Evolutionary conservation across 169 alveolate genomes (phyloP).

Genomic region (Babesia divergens): DNA sequence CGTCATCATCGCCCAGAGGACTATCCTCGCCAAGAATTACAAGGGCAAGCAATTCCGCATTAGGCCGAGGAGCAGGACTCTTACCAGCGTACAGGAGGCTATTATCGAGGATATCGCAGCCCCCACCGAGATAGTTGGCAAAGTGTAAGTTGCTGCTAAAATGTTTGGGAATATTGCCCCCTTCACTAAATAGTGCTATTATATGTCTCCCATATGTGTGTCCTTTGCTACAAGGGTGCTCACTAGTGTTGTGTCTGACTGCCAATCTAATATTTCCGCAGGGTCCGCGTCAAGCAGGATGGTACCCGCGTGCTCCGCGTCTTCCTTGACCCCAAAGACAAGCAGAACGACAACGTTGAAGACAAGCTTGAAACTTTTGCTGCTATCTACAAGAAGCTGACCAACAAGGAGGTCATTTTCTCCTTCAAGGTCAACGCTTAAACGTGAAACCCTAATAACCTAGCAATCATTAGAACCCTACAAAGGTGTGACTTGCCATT

Average conservation of each 20-base stretch:
- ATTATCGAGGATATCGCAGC: slow-evolving; percentile 92
- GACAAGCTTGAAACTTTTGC: slow-evolving; percentile 91
- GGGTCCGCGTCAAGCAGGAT: slow-evolving; percentile 89
- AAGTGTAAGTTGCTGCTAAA: slow-evolving; percentile 65
- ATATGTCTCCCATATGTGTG: not conserved
- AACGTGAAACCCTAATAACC: slow-evolving; percentile 1
- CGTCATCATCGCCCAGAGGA: slow-evolving; percentile 87
- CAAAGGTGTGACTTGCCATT: not conserved
- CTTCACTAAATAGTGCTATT: not conserved
- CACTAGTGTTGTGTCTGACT: not conserved
- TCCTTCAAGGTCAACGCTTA: slow-evolving; percentile 69
- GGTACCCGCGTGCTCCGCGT: slow-evolving; percentile 91
- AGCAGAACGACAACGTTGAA: slow-evolving; percentile 89
- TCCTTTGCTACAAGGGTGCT: not conserved
- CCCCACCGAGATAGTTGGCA: slow-evolving; percentile 91
- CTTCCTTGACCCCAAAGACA: slow-evolving; percentile 92
- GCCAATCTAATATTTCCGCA: slow-evolving; percentile 4
- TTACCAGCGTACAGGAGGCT: slow-evolving; percentile 94
- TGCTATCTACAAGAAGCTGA: slow-evolving; percentile 91
- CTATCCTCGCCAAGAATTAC: slow-evolving; percentile 84
- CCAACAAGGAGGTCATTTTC: slow-evolving; percentile 90
- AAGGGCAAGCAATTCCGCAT: slow-evolving; percentile 83
- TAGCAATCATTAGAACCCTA: not conserved
- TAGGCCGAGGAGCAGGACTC: slow-evolving; percentile 93
- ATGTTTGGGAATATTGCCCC: no score